Evolutionary conservation across 2,329 filamentous ascomycete genomes (phyloP), one percentile per base, ranked within the genome.

Genomic region (Capronia epimyces): DNA sequence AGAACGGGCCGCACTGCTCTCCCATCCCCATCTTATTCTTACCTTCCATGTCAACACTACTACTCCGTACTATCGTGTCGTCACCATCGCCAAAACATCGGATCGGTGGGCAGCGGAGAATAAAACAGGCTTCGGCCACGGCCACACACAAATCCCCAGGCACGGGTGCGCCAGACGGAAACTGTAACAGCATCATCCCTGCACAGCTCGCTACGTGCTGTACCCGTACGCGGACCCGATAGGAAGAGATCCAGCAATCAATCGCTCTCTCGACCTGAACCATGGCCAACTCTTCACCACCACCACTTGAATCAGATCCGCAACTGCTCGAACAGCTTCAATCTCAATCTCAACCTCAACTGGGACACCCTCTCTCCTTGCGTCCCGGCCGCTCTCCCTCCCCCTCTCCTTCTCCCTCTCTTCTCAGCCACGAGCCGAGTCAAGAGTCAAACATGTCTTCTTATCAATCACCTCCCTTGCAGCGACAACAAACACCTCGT

Each of bases 71-170:
- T 27, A 37, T 37, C 34, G 34, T 37, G 34, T 37, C 34, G 34
- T 37, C 34, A 37, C 34, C 34, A 37, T 13, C 34, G 16, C 18
- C 18, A 37, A 18, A 37, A 18, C 12, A 27, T 18, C 13, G 8
- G 15, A 8, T n/a, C 40, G 29, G 16, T 3, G 9, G 37, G 34
- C 37, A 43, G 44, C 50, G 47, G 50, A 49, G 54, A 53, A 56
- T 56, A 53, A 53, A 56, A 56, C 50, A 53, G 48, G 50, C 47
- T 46, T 49, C n/a, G 16, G 34, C 34, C 34, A 37, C 34, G 20
- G 8, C 8, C 34, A 20, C 12, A 37, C 29, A 25, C 21, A n/a
- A 25, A n/a, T 22, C 40, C 9, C 37, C 18, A 40, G 37, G 4
- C 20, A 42, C 8, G 34, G 34, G 6, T 15, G 12, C 34, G 20